phyloP scores from a whole-genome alignment of 1,284 basidiomycete genomes.

The Takashimella koratensis region DNA sequence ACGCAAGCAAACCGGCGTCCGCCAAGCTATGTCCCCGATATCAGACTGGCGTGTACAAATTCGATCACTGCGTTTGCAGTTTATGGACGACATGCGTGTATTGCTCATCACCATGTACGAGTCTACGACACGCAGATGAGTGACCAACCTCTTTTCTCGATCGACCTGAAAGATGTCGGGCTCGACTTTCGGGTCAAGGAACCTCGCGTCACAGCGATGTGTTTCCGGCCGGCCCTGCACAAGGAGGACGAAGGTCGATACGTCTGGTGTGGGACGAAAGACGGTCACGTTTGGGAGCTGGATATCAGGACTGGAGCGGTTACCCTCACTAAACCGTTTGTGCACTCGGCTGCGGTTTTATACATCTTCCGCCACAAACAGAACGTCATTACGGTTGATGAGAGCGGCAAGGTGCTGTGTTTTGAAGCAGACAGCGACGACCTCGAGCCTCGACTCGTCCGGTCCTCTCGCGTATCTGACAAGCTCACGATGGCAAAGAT shows the following conservation, averaged over 20 bases:
- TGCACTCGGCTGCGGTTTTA: conserved; percentile 64
- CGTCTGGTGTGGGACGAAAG: conserved; percentile 83
- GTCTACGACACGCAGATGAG: conserved; percentile 52
- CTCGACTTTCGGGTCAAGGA: conserved; percentile 60
- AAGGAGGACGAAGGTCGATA: conserved; percentile 51
- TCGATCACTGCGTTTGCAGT: conserved; percentile 57
- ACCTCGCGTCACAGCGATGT: conserved; percentile 67
- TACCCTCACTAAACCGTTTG: conserved; percentile 57
- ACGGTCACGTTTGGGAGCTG: conserved; percentile 77
- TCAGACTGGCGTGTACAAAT: conserved; percentile 36
- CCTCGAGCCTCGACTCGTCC: conserved; percentile 44
- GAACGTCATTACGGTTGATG: conserved; percentile 74
- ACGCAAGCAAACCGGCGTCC: conserved; percentile 75
- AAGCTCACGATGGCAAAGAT: conserved; percentile 74
- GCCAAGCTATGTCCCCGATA: conserved; percentile 54
- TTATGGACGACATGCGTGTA: conserved; percentile 62
- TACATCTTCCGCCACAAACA: conserved; percentile 67
- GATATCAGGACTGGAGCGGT: conserved; percentile 63
- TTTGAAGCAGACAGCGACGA: conserved; percentile 53
- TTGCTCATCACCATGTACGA: conserved; percentile 62
- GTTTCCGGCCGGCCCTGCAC: conserved; percentile 62
- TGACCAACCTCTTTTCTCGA: conserved; percentile 48
- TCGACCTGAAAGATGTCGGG: conserved; percentile 63
- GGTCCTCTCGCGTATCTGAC: conserved; percentile 69
- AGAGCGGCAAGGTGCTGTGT: conserved; percentile 72